Base-by-base conservation (phyloP, 352 stramenopile genomes). In the Phytophthora lateralis region DNA sequence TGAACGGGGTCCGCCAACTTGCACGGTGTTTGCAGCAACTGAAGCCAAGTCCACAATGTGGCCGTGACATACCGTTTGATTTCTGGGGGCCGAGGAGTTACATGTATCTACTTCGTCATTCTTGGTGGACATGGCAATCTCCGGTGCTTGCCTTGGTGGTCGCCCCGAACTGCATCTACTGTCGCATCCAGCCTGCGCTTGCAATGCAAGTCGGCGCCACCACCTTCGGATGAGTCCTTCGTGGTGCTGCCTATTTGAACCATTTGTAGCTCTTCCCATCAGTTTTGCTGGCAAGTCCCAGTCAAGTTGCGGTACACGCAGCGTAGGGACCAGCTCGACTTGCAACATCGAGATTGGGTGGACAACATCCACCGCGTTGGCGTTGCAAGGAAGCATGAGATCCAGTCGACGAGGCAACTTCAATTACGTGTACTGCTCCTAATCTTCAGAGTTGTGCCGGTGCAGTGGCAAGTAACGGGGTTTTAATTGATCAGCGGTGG, bases 401-500 rank as follows among this genome's bases (percentile, higher is more conserved):
- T 46, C 39, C 39, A 18, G 39, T 46, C 39, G 39, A 27, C 6
- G 39, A n/a, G 39, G 6, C 50, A 57, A 48, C 37, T 57, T 41
- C 37, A 57, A 48, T 29, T 45, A 27, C 35, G 3, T 29, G 26
- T 29, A 29, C 26, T 29, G 17, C 18, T 29, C 11, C n/a, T 10
- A 46, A 26, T 46, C 39, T 27, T 20, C 17, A 27, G 9, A 46
- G 39, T 8, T 27, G 20, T 46, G 39, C 39, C 39, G 11, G 27
- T 32, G 27, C 32, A 17, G n/a, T 38, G 32, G 11, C 32, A 27
- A 45, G n/a, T 42, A 11, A n/a, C 15, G 5, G 15, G 14, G 4
- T 47, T 49, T 55, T 29, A 66, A 34, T 48, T n/a, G 1, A 55
- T 44, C 6, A 69, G 37, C 9, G 54, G 54, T 46, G 46, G 60